Evolutionary conservation across 192 early-diverging fungal species (phyloP), one percentile per base, ranked within the genome.

Genomic region (Podila epigama): DNA sequence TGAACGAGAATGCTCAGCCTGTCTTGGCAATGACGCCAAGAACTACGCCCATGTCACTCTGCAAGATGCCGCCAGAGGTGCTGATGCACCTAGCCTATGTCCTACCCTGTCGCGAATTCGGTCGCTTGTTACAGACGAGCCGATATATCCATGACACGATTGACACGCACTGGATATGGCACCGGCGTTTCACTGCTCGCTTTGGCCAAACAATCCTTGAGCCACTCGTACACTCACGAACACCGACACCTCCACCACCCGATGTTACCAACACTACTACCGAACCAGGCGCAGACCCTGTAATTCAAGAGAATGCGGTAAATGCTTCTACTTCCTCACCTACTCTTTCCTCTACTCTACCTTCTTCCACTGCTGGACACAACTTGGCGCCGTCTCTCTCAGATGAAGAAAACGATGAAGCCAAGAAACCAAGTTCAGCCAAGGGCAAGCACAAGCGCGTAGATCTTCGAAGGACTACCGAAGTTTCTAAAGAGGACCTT

Each of bases 91-190:
- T 77, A 8, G 53, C 55, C 6, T 11, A 68, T 3, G 15, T 16
- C 9, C 61, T 77, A 0, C 48, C 60, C 12, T 68, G 56, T n/a
- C 35, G 54, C 3, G 73, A 61, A 16, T 77, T 77, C 64, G 37
- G 31, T 37, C 59, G 66, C 20, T 64, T 77, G 37, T 29, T 77
- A 9, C 73, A 68, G 50, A 61, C 59, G 6, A 68, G 35, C 61
- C 55, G 66, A 2, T 7, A 13, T 15, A 68, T 77, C 34, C 51
- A 68, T 33, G 28, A 42, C 35, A 36, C 36, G 11, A 11, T 64
- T 20, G 15, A 77, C 37, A 51, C 73, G 0, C 73, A 77, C 37
- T 77, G 68, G 39, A 35, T 77, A 37, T 77, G 73, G 73, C 73
- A 77, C 56, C 40, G 25, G 41, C 66, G 73, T 2, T 77, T 77